Base-by-base conservation (phyloP, 139 green algal genomes). In the Edaphochlamys debaryana region DNA sequence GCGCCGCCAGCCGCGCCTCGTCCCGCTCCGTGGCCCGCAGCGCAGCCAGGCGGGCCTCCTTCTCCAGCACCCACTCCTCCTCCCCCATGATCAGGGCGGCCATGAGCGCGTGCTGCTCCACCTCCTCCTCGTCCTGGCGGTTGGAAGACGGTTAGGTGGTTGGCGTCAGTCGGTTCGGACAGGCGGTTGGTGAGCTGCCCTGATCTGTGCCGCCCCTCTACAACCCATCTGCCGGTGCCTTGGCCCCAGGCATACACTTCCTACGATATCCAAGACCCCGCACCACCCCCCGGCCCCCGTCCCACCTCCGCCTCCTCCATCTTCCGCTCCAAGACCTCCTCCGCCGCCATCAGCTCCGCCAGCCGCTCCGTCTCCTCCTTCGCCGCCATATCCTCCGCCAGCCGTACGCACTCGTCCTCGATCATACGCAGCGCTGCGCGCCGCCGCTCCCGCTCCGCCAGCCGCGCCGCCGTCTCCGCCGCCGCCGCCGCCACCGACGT, bases 21-120 rank as follows among this genome's bases (percentile, higher is more conserved):
- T 81, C 75, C 17, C 75, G 75, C 60, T 71, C 60, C 9, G 75
- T 58, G 34, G 75, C 75, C 0, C 60, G 38, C 60, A 81, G 60
- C 38, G 75, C 75, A 40, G 75, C 75, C 60, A 63, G 62, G 32
- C 75, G 58, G 19, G 42, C 40, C 42, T 81, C 60, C 60, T 62
- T 42, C 75, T 81, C 75, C 75, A 81, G 40, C 27, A 81, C 75
- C 75, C 75, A 81, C 40, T 81, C 75, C 75, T 81, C 75, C 60
- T 72, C 52, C 30, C 75, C 75, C 75, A 81, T 81, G 17, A 81
- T 60, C 17, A 71, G 68, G 6, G 75, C 75, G 20, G 75, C 75
- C 60, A 81, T 41, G 7, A 81, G 56, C 30, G 75, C 75, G 60
- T 81, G 75, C 17, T 52, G 40, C 40, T 48, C 22, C 5, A 41